Conservation (phyloP, 2,329 filamentous ascomycete genomes). For the Amauroascus niger region DNA sequence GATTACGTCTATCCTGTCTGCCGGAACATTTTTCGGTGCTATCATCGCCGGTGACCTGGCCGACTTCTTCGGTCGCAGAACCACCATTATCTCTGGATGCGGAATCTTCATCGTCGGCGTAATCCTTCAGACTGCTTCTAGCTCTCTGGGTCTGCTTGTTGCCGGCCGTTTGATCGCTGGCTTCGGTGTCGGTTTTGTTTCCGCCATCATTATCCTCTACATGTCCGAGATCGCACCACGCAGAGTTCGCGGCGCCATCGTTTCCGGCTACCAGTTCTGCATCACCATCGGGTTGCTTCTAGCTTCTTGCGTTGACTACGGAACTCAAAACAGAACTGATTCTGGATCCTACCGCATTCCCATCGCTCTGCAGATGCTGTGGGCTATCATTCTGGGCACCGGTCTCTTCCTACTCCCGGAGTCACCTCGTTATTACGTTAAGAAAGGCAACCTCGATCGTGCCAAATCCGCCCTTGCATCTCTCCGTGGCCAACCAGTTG, state of each 20-base stretch:
- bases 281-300: slow-evolving; percentile 70
- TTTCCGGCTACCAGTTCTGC: slow-evolving; percentile 76
- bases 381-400: slow-evolving; percentile 62
- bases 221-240: slow-evolving; percentile 71
- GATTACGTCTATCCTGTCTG: slow-evolving; percentile 68
- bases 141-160: slow-evolving; percentile 52
- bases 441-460: slow-evolving; percentile 58
- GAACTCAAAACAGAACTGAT: slow-evolving; percentile 51
- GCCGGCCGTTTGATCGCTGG: slow-evolving; percentile 66
- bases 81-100: slow-evolving; percentile 63
- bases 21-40: slow-evolving; percentile 68
- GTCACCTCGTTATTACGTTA: slow-evolving; percentile 77
- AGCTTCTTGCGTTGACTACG: slow-evolving; percentile 65
- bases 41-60: slow-evolving; percentile 67
- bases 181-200: slow-evolving; percentile 70
- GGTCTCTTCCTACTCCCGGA: slow-evolving; percentile 73
- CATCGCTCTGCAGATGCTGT: slow-evolving; percentile 69
- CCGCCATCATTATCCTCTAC: slow-evolving; percentile 72
- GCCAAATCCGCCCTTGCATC: slow-evolving; percentile 55
- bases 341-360: slow-evolving; percentile 68
- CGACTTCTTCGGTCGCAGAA: slow-evolving; percentile 56
- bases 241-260: slow-evolving; percentile 68
- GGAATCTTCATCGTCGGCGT: slow-evolving; percentile 60
- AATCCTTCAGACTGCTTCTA: slow-evolving; percentile 53
- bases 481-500: slow-evolving; percentile 62